Base-by-base conservation (phyloP, 164 flowering plant genomes). In the Dillenia turbinata region DNA sequence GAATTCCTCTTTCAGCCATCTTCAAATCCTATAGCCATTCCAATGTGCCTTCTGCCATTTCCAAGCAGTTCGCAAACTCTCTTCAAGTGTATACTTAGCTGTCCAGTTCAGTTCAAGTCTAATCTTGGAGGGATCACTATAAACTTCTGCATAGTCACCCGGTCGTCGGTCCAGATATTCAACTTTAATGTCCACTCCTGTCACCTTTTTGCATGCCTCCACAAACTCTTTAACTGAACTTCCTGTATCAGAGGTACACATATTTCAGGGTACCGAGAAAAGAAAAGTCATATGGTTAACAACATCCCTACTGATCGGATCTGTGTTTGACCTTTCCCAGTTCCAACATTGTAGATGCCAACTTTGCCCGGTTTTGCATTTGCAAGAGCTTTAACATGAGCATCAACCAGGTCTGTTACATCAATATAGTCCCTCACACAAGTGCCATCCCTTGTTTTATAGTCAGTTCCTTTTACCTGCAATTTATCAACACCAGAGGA, bases 61-160 rank as follows among this genome's bases (percentile, higher is more conserved):
- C 99, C 99, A 94, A n/a, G 99, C 96, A 15, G 70, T 66, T 70
- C 64, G 55, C 64, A 94, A 64, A 69, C 99, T 94, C 69, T 85
- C 69, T 67, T 82, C 79, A 59, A 94, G 95, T 3, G 93, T 89
- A 75, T 83, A 56, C 52, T 71, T 60, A 2, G 99, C 99, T 11
- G 96, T 81, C 99, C 97, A 94, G 80, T 94, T 94, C 47, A 94
- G 82, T 51, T 94, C 97, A 9, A 24, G 63, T 57, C 33, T 70
- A 64, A 88, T 88, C 81, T 89, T 91, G 4, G 85, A 70, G 4
- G 99, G 97, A 61, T 94, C 88, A 46, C 96, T 89, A 66, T 62
- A 94, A 5, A 91, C 99, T 75, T 94, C 96, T 1, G 99, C 99
- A 66, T 94, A 91, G 70, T 94, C 99, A 54, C 99, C 99, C 33